Base-by-base conservation (phyloP, 2,329 filamentous ascomycete genomes). In the Beauveria rudraprayagi region DNA sequence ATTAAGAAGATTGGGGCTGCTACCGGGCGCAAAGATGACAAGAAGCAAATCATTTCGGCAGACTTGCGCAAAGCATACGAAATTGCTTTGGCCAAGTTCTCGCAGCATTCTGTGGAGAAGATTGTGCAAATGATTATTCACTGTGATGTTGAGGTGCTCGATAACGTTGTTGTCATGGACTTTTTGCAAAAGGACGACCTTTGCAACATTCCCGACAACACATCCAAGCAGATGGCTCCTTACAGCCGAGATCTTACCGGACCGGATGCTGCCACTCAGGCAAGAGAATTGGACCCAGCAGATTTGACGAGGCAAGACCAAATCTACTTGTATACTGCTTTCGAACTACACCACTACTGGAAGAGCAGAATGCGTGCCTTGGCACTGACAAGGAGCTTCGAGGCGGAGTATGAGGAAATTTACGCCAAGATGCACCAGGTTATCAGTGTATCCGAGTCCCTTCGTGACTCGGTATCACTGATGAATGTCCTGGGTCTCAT, bases 201-300 rank as follows among this genome's bases (percentile, higher is more conserved):
- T 67, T 96, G 92, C 78, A 93, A 89, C 63, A 89, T 97, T 62
- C 88, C 92, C 0, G 93, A 97, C 70, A 97, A 96, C 67, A 88
- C 89, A 1, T 82, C 88, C 50, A 99, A 97, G 75, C 82, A 90
- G 61, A 90, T 99, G 87, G 92, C 91, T 3, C 92, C 93, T 0
- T 99, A 97, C 73, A 92, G 90, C 75, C 95, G 91, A 71, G 94
- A 99, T 75, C 96, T 92, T 91, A 96, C 92, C 6, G 92, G 91
- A 1, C 89, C 92, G 1, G 89, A 93, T 70, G 91, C 92, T 26
- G 81, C 84, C 63, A 88, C 85, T 63, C 88, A 91, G 58, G 83
- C 82, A 65, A 86, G 93, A 60, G 94, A 99, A 72, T 85, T 89
- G 70, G 92, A 97, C 74, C 93, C 93, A 1, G 75, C 73, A 6